These are phyloP conservation scores for Sisymbrium irio DNA, from an alignment of 345 rosid genomes.

Conservation along the genomic window DNA sequence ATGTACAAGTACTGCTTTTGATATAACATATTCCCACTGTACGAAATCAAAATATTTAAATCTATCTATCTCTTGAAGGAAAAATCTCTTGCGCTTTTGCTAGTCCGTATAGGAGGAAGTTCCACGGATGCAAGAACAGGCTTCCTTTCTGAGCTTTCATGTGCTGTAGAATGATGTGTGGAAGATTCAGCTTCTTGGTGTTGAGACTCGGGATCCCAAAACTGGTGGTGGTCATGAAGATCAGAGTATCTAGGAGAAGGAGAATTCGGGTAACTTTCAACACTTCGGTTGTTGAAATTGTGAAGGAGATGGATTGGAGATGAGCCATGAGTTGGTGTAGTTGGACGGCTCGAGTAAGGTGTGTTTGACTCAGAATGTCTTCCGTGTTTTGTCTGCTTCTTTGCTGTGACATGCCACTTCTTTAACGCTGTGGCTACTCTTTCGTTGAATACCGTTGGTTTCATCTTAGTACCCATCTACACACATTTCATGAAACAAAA, in stretches of 20 bases:
- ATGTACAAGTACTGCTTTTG: background rate
- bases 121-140: constrained; percentile 32
- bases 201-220: constrained; percentile 56
- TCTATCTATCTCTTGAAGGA: constrained; percentile 27
- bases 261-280: constrained; percentile 42
- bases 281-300: constrained; percentile 43
- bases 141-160: constrained; percentile 19
- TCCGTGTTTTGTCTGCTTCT: constrained; percentile 55
- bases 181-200: constrained; percentile 37
- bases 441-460: constrained; percentile 76
- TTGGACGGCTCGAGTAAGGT: constrained; percentile 63
- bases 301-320: constrained; percentile 78
- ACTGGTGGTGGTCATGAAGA: constrained; percentile 25
- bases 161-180: constrained; percentile 16
- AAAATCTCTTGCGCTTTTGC: constrained; percentile 29
- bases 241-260: constrained; percentile 39
- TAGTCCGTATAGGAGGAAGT: constrained; percentile 32
- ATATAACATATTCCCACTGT: background rate
- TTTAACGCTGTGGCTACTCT: constrained; percentile 68
- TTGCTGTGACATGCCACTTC: constrained; percentile 74
- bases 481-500: background rate
- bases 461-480: constrained; percentile 93
- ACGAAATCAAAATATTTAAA: background rate
- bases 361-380: constrained; percentile 46
- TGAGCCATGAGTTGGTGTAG: constrained; percentile 62